These are phyloP conservation scores for Tirmania nivea DNA, from an alignment of 495 filamentous ascomycete species.

Conservation along the genomic window DNA sequence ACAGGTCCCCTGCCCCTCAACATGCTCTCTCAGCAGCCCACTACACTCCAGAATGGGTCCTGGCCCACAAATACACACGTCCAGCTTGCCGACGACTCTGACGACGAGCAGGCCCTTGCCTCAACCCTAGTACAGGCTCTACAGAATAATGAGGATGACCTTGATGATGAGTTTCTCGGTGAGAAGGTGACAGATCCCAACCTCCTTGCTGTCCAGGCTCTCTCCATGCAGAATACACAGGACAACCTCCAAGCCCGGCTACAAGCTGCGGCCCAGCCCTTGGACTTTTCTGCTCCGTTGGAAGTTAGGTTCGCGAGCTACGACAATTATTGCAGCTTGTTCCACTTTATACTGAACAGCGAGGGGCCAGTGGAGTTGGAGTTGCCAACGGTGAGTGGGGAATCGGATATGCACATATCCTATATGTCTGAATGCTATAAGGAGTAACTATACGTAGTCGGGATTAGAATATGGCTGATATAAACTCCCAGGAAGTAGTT, in stretches of 20 bases:
- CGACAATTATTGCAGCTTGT: constrained; percentile 96
- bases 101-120: constrained; percentile 15
- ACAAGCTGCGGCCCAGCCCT: constrained; percentile 68
- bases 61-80: not conserved
- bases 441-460: not conserved
- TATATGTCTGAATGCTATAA: not conserved
- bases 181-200: not conserved
- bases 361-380: constrained; percentile 94
- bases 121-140: constrained; percentile 16
- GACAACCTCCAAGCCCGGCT: constrained; percentile 84
- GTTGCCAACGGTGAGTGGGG: constrained; percentile 63
- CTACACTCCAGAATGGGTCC: not conserved
- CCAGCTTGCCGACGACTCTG: constrained; percentile 8
- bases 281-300: constrained; percentile 83
- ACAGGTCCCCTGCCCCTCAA: not conserved
- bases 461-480: constrained; percentile 6
- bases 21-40: not conserved
- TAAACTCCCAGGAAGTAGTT: constrained; percentile 36
- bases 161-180: constrained; percentile 20
- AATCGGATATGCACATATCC: constrained; percentile 1
- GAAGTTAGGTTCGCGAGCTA: constrained; percentile 95
- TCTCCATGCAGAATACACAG: constrained; percentile 11
- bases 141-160: constrained; percentile 23
- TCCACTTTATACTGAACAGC: constrained; percentile 97
- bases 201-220: constrained; percentile 3